Percentiles rank a stretch among this genome's conserved stretches.
Evolutionary conservation across 805 yeast genomes (phyloP).

Genomic region (Hanseniaspora clermontiae): DNA sequence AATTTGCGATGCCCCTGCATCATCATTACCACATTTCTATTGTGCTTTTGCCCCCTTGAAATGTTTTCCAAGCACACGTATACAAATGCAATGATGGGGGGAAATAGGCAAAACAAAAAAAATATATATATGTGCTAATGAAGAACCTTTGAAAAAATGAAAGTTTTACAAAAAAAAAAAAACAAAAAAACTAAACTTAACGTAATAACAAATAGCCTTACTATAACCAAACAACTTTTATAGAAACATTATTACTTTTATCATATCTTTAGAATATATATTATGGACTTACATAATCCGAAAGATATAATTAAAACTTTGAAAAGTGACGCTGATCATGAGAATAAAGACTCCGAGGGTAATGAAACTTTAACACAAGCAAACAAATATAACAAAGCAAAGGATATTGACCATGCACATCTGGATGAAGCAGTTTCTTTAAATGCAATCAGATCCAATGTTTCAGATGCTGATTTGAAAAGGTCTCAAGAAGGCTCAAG

Average conservation of each 20-base stretch:
- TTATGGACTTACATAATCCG: conserved; percentile 5
- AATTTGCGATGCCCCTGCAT: background rate
- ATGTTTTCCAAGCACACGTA: background rate
- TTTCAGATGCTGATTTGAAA: background rate
- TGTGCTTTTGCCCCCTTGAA: too few relatives aligned
- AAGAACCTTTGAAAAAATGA: background rate
- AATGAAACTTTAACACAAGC: background rate
- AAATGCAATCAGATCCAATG: background rate
- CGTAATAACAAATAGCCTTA: too few relatives aligned
- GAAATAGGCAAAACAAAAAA: background rate
- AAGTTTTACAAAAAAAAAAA: background rate
- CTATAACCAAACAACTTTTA: background rate
- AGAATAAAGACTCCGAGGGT: background rate
- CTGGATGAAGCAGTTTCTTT: background rate
- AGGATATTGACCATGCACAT: background rate
- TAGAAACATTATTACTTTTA: too few relatives aligned
- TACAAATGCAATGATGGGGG: background rate
- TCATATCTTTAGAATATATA: background rate
- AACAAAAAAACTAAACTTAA: too few relatives aligned
- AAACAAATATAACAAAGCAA: background rate
- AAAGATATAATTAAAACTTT: background rate
- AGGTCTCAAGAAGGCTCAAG: background rate
- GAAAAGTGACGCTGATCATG: background rate
- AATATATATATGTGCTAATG: background rate
- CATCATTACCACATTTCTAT: background rate